These are phyloP conservation scores for Didymella arachidicola DNA, from an alignment of 2,329 filamentous ascomycete species.

Conservation along the genomic window DNA sequence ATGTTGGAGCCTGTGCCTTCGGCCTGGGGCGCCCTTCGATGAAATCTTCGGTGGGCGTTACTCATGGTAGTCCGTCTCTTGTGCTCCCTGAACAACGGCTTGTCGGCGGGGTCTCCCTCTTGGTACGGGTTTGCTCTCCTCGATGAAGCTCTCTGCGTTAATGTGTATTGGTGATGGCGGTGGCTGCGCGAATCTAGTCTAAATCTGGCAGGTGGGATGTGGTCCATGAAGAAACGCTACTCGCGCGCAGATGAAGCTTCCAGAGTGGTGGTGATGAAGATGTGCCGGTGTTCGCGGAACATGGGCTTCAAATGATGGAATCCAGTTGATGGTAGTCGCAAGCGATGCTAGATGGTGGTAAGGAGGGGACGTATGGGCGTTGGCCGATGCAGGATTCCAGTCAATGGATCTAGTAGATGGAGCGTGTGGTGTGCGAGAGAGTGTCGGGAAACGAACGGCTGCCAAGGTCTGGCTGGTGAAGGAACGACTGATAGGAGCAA, in stretches of 20 bases:
- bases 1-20: slow-evolving; percentile 22
- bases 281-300: slow-evolving; percentile 29
- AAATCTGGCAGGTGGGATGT: slow-evolving; percentile 32
- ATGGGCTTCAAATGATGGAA: slow-evolving; percentile 41
- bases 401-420: slow-evolving; percentile 45
- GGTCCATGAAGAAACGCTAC: slow-evolving; percentile 44
- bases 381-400: slow-evolving; percentile 42
- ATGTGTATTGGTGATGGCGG: slow-evolving; percentile 26
- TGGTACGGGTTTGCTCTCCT: slow-evolving; percentile 6
- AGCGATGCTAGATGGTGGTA: slow-evolving; percentile 24
- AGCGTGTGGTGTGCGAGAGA: slow-evolving; percentile 32
- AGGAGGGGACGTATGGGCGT: slow-evolving; percentile 45
- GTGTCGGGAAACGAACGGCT: slow-evolving; percentile 53
- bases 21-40: slow-evolving; percentile 39
- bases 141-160: slow-evolving; percentile 5
- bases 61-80: slow-evolving; percentile 39
- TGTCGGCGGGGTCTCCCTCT: slow-evolving; percentile 26
- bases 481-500: slow-evolving; percentile 16
- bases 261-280: slow-evolving; percentile 36
- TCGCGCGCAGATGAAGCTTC: slow-evolving; percentile 30
- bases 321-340: slow-evolving; percentile 35
- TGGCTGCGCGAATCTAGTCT: slow-evolving; percentile 38
- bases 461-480: slow-evolving; percentile 47
- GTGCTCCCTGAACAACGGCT: slow-evolving; percentile 32
- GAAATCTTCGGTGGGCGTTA: slow-evolving; percentile 44